Base-by-base conservation (phyloP, 192 early-diverging fungal genomes). In the Coemansia sp. region DNA sequence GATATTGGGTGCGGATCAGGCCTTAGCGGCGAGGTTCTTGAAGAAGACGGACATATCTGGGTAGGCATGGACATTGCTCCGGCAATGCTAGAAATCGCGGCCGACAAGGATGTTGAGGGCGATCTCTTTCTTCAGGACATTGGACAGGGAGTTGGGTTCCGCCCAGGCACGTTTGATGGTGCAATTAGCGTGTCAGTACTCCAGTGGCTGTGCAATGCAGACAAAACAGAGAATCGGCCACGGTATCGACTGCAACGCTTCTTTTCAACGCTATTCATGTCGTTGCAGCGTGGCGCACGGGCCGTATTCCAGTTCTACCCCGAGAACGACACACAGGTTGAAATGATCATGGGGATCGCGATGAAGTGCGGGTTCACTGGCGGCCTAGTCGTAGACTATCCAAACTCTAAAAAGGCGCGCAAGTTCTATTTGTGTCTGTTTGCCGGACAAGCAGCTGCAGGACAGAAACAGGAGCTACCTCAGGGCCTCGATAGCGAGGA, bases 181-280 rank as follows among this genome's bases (percentile, higher is more conserved):
- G 91, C 91, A 37, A 95, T 97, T 57, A 93, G 91, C 71, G 89
- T 99, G 42, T 99, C 97, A 1, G 96, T 96, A 5, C 72, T 99
- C 34, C 97, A 99, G 79, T 99, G 96, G 97, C 89, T 99, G 31
- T 99, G 96, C 73, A 99, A 99, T 74, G 96, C 97, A 7, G 97
- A 99, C 85, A 93, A 92, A 70, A 75, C 85, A n/a, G 88, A 88
- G 66, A 92, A 99, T 72, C 84, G 87, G 60, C 97, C 97, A 24
- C 87, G 91, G 62, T 83, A 89, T 13, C 89, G 97, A 14, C 80
- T 99, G 17, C 80, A 79, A 46, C 86, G 94, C 17, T 99, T 99
- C 81, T 99, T 99, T 67, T 88, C 90, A 10, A 94, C 96, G 9
- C 79, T 98, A 31, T 98, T 95, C 70, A 93, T 93, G n/a, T 85